Base-by-base conservation (phyloP, 345 rosid genomes). In the Excoecaria cochinchinensis region DNA sequence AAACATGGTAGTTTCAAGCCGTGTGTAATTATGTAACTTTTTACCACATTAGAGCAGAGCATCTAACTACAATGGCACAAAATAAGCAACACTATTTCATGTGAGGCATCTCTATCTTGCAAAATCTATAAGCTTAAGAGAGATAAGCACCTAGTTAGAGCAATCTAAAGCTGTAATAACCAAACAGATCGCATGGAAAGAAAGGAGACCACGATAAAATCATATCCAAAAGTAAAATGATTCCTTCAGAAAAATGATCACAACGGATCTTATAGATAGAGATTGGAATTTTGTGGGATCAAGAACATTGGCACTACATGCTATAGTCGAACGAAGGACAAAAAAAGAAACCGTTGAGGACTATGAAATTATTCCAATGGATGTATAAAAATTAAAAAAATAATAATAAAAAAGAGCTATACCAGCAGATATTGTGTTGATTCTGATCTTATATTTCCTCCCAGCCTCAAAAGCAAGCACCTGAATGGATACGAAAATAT, bases 401-500 rank as follows among this genome's bases (percentile, higher is more conserved):
- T 21, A 57, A 39, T 22, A 3, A 57, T 36, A 38, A 13, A 56
- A 9, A 57, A 14, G 38, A 44, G 16, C 24, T 16, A 17, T 90
- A 89, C 92, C 92, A 1, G 91, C 92, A 13, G 95, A 90, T 78
- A 89, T 87, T 6, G 92, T 77, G 79, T 90, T 90, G 67, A 90
- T 91, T 74, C 95, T 82, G 56, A 90, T 87, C 74, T 71, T 86
- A 83, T 81, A 78, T 72, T 89, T 89, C 76, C 95, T 90, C 81
- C 92, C 95, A 0, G 95, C 95, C 80, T 90, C 91, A 62, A 87
- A 89, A 52, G 95, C 90, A 74, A 90, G 89, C 76, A 90, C 95
- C 95, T 90, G 80, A 36, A 68, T 1, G 55, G n/a, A 55, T 55
- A 55, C 5, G 48, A 1, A 67, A n/a, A n/a, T n/a, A 17, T 12